Percentiles rank a stretch among this genome's conserved stretches.
Evolutionary conservation across 768 basidiomycete species (phyloP).

Genomic region (Lactarius tabidus): DNA sequence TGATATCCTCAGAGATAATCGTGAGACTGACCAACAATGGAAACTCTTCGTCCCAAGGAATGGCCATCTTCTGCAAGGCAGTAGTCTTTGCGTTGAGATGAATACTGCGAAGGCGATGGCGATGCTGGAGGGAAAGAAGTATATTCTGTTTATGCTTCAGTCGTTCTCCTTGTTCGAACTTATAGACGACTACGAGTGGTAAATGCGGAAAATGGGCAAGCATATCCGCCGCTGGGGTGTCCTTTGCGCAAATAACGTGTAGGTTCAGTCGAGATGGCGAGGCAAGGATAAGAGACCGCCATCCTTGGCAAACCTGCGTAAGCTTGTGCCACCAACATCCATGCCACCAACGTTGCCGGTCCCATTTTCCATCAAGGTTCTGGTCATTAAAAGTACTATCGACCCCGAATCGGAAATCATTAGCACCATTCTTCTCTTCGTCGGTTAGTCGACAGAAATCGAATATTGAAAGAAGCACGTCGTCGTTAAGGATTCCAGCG

Average conservation of each 20-base stretch:
- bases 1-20: background rate
- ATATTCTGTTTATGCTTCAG: background rate
- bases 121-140: background rate
- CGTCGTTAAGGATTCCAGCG: background rate
- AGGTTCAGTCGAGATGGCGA: background rate
- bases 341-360: background rate
- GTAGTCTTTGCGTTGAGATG: background rate
- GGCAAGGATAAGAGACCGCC: background rate
- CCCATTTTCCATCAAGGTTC: background rate
- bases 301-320: background rate
- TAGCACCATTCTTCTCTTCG: background rate
- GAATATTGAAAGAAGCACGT: background rate
- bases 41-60: background rate
- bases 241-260: background rate
- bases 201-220: background rate
- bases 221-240: background rate
- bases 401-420: background rate
- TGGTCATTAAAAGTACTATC: background rate
- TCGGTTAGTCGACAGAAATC: background rate
- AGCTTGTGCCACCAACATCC: too few species aligned
- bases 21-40: conserved; percentile 1
- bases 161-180: background rate
- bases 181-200: background rate
- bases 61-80: background rate
- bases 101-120: background rate